phyloP scores from a whole-genome alignment of 805 yeast species.

The Isabelozyma gotoi region DNA sequence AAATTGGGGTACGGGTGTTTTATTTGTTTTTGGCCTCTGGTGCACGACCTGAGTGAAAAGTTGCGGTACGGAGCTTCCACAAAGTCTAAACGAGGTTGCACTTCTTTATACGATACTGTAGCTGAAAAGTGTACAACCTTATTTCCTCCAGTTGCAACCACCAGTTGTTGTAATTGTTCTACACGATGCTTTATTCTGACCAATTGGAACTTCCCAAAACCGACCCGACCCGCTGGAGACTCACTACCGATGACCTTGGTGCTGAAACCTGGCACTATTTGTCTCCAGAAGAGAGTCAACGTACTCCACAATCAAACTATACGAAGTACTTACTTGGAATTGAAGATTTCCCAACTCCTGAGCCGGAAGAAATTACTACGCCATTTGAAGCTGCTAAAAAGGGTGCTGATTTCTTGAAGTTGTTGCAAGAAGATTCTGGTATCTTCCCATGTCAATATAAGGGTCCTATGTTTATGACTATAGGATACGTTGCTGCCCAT shows the following conservation, averaged over 20 bases:
- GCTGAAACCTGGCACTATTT: constrained; percentile 79
- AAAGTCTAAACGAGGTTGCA: too few species aligned
- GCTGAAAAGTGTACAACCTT: too few species aligned
- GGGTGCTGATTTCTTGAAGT: constrained; percentile 68
- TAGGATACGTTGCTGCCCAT: constrained; percentile 77
- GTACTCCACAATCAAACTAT: constrained; percentile 52
- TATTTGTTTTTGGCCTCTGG: too few species aligned
- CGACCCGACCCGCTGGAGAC: constrained; percentile 73
- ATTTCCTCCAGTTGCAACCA: too few species aligned
- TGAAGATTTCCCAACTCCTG: constrained; percentile 35
- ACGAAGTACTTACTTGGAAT: constrained; percentile 56
- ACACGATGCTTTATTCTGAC: constrained; percentile 64
- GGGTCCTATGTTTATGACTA: constrained; percentile 97
- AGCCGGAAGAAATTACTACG: constrained; percentile 38
- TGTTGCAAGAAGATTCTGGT: constrained; percentile 83
- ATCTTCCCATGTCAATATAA: constrained; percentile 89
- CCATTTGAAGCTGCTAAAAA: constrained; percentile 65
- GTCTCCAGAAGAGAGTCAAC: constrained; percentile 30
- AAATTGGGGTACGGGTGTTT: too few species aligned
- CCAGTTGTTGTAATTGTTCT: too few species aligned
- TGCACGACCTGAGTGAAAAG: too few species aligned
- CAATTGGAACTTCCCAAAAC: constrained; percentile 62
- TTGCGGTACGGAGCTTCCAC: too few species aligned
- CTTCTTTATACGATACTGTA: too few species aligned
- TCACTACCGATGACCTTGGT: constrained; percentile 69